Evolutionary conservation across 164 flowering plant genomes (phyloP).

Genomic region (Kalanchoe fedtschenkoi): DNA sequence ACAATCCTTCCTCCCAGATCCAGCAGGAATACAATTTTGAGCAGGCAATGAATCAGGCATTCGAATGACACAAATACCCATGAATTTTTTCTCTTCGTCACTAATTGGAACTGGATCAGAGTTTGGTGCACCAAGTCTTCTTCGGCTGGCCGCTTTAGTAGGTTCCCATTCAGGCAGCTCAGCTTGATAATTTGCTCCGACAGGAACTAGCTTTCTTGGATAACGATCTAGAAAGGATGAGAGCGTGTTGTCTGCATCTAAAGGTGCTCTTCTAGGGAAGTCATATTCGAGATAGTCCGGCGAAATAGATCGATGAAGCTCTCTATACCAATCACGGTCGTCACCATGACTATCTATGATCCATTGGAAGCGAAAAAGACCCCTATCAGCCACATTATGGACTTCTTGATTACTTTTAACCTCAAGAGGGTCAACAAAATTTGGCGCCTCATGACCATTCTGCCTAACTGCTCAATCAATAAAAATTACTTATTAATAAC

Average conservation of each 20-base stretch:
- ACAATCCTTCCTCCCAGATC: slow-evolving; percentile 24
- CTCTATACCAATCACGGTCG: not conserved
- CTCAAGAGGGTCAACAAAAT: not conserved
- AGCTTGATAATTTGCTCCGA: slow-evolving; percentile 40
- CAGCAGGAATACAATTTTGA: slow-evolving; percentile 9
- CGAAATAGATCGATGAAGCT: not conserved
- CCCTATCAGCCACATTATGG: not conserved
- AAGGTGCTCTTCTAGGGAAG: slow-evolving; percentile 10
- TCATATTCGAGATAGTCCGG: slow-evolving; percentile 18
- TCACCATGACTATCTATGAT: not conserved
- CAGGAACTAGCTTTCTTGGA: slow-evolving; percentile 23
- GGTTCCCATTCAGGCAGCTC: slow-evolving; percentile 21
- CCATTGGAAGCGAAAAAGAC: not conserved
- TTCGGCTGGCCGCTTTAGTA: not conserved
- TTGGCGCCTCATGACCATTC: not conserved
- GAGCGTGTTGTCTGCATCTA: slow-evolving; percentile 16
- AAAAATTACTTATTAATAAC: not conserved
- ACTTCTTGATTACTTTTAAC: not conserved
- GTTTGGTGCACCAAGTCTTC: not conserved
- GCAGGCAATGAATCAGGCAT: slow-evolving; percentile 19
- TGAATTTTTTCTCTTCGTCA: slow-evolving; percentile 12
- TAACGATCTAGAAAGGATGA: slow-evolving; percentile 16
- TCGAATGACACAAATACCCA: slow-evolving; percentile 29
- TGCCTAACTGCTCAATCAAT: not conserved
- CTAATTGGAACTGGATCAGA: slow-evolving; percentile 1